These are phyloP conservation scores for Domatiomyces catenatus DNA, from an alignment of 2,329 filamentous ascomycete genomes.

Conservation along the genomic window DNA sequence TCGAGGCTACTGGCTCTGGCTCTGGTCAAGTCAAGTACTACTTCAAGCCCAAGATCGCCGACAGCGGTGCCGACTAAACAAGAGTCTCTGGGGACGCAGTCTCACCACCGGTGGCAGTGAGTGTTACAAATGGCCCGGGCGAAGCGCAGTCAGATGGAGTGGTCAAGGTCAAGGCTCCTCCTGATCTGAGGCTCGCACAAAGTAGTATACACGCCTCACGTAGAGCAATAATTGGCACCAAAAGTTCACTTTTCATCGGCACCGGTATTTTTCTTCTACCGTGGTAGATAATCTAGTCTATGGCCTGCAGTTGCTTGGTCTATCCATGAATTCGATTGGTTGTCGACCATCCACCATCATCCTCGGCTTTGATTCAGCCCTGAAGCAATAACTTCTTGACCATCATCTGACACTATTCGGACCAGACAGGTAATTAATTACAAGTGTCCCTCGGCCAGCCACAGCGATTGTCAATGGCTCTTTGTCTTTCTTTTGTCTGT, in stretches of 20 bases:
- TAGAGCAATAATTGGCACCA: not conserved
- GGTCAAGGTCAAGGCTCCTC: not conserved
- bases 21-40: constrained; percentile 37
- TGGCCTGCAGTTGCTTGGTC: too few relatives aligned
- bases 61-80: not conserved
- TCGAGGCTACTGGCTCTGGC: constrained; percentile 43
- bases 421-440: too few relatives aligned
- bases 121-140: not conserved
- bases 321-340: too few relatives aligned
- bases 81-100: not conserved
- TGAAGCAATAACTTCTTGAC: too few relatives aligned
- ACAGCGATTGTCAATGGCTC: too few relatives aligned
- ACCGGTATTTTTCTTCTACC: not conserved
- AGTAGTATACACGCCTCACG: not conserved
- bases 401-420: too few relatives aligned
- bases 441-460: too few relatives aligned
- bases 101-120: not conserved
- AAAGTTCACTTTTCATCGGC: not conserved
- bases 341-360: too few relatives aligned
- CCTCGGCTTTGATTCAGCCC: too few relatives aligned
- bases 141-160: not conserved
- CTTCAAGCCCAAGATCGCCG: constrained; percentile 40
- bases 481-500: too few relatives aligned
- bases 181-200: not conserved
- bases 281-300: not conserved